Evolutionary conservation across 140 eudicot species (phyloP), one percentile per base, ranked within the genome.

Genomic region (Bidens hawaiensis): DNA sequence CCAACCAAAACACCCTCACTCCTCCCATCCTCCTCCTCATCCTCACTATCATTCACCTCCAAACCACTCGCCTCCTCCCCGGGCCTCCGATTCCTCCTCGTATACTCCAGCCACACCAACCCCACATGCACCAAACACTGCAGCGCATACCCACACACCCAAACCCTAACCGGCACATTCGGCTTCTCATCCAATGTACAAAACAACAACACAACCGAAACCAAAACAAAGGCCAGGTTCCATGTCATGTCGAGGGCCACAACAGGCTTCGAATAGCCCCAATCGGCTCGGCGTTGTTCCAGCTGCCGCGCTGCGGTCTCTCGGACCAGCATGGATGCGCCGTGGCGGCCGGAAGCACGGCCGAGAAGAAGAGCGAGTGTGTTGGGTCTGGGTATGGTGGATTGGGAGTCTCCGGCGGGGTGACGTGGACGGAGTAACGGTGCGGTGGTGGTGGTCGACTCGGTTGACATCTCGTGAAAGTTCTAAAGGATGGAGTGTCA

Each of bases 301-400:
- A 91, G 85, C 82, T 91, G 83, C 0, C 96, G 79, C 9, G 98
- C 98, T 9, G 96, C 98, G 24, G 94, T 91, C 78, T 91, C 96
- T 22, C 97, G 81, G 15, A 84, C 97, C 46, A 90, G 68, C 88
- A 87, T 77, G 27, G 97, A 84, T 40, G 90, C 83, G 14, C 94
- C 90, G 19, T 83, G 74, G 64, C 89, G 73, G 7, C 86, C 85
- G 5, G 94, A 48, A 23, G 90, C 85, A 25, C 87, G 94, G 21
- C 87, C 83, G 2, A 88, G 58, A 38, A 88, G 81, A 45, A 79
- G 70, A 16, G 94, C 73, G 40, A 88, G 76, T 16, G 96, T 47
- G 9, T 83, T 59, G 0, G 95, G 75, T 51, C 78, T 75, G 12
- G 43, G 10, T 63, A 41, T 53, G 22, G 68, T 3, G 13, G 45